Evolutionary conservation across 2,329 filamentous ascomycete species (phyloP).

Genomic region (Huntiella decipiens): DNA sequence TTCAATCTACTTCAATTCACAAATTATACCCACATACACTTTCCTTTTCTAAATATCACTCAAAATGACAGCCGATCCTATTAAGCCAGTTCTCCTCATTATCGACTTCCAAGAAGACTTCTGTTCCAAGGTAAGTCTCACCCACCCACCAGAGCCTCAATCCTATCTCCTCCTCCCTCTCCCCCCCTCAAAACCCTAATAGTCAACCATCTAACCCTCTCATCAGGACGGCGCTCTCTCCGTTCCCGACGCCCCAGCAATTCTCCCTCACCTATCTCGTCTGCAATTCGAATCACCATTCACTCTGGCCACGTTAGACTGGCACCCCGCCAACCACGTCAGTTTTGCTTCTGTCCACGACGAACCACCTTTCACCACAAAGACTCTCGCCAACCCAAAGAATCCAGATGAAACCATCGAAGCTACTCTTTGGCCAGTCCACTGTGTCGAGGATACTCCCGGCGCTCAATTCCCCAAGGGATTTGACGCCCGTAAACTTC

Average conservation of each 20-base stretch:
- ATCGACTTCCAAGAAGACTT: slow-evolving; percentile 93
- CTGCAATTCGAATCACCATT: slow-evolving; percentile 43
- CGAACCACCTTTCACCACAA: slow-evolving; percentile 44
- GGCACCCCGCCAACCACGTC: slow-evolving; percentile 64
- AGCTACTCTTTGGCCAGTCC: slow-evolving; percentile 68
- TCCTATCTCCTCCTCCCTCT: slow-evolving; percentile 1
- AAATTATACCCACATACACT: too few relatives aligned
- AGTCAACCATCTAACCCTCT: slow-evolving; percentile 1
- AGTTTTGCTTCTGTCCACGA: slow-evolving; percentile 67
- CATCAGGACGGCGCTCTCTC: slow-evolving; percentile 59
- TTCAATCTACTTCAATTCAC: too few relatives aligned
- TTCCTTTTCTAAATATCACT: too few relatives aligned
- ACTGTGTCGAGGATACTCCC: slow-evolving; percentile 60
- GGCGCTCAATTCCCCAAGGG: slow-evolving; percentile 60
- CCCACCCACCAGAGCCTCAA: neutral
- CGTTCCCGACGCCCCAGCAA: slow-evolving; percentile 52
- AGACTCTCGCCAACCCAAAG: slow-evolving; percentile 46
- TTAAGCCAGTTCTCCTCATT: slow-evolving; percentile 39
- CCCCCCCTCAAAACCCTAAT: neutral
- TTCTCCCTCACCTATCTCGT: slow-evolving; percentile 52
- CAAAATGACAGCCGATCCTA: too few relatives aligned
- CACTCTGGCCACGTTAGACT: slow-evolving; percentile 69
- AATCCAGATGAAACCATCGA: slow-evolving; percentile 43
- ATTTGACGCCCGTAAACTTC: slow-evolving; percentile 39
- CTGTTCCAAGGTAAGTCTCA: slow-evolving; percentile 55